These are phyloP conservation scores for Mortierella sp. DNA, from an alignment of 371 early-diverging fungal genomes.

Conservation along the genomic window DNA sequence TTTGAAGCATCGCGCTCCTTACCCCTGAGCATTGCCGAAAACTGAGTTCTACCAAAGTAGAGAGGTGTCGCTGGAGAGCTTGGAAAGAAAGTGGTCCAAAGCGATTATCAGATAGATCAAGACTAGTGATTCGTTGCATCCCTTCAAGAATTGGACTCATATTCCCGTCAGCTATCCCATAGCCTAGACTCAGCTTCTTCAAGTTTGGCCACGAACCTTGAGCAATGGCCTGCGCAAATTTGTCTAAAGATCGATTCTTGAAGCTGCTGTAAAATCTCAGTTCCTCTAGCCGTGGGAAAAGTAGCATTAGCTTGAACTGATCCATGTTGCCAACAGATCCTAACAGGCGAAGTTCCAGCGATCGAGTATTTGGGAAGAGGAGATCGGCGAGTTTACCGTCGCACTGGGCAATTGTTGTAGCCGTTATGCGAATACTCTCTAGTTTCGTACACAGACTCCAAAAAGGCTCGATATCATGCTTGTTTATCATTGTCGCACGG, in stretches of 20 bases:
- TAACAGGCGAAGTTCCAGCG: background rate
- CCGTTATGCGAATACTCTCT: background rate
- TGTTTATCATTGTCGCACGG: background rate
- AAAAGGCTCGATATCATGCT: background rate
- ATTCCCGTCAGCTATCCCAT: background rate
- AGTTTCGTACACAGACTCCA: background rate
- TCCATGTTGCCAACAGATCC: background rate
- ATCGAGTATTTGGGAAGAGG: background rate
- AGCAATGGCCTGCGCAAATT: background rate
- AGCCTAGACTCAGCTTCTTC: background rate
- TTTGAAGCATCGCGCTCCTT: background rate
- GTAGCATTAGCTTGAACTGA: background rate
- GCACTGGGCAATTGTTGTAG: background rate
- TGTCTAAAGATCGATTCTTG: background rate
- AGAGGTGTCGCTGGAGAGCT: background rate
- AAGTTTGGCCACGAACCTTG: background rate
- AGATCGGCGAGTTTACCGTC: background rate
- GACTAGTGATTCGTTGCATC: background rate
- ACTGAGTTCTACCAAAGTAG: background rate
- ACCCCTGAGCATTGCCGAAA: background rate
- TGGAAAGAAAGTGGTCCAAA: background rate
- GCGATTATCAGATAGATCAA: background rate
- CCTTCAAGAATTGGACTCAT: background rate
- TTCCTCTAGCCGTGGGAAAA: background rate
- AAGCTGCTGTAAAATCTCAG: background rate